A percentile compares a stretch with the other conserved stretches of the same genome.
phyloP scores from a whole-genome alignment of 2,329 filamentous ascomycete species.

The Colletotrichum sp. region DNA sequence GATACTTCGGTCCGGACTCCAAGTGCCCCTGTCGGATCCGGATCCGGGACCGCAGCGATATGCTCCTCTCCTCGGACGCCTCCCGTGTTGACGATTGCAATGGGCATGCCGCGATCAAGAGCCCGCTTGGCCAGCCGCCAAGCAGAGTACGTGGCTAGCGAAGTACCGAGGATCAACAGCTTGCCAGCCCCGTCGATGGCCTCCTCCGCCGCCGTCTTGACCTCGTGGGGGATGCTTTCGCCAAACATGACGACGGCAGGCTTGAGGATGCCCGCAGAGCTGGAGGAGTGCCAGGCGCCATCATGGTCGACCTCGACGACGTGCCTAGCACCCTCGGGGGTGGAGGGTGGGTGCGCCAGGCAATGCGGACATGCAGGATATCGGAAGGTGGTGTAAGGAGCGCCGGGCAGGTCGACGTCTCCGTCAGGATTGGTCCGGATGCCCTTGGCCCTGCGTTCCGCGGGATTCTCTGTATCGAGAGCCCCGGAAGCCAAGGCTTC shows the following conservation, averaged over 20 bases:
- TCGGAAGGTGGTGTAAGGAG: conserved; percentile 86
- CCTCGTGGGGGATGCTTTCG: conserved; percentile 74
- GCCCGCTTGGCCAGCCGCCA: conserved; percentile 89
- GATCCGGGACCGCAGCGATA: conserved; percentile 66
- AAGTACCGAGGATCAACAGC: conserved; percentile 84
- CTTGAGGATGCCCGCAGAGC: conserved; percentile 82
- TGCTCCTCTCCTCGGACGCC: conserved; percentile 80
- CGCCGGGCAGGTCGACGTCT: conserved; percentile 87
- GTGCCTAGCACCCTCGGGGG: conserved; percentile 58
- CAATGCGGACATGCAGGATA: conserved; percentile 91
- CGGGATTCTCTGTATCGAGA: conserved; percentile 77
- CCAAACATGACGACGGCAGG: conserved; percentile 97
- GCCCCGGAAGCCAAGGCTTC: conserved; percentile 77
- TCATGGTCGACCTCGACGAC: conserved; percentile 76
- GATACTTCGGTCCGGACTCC: conserved; percentile 63
- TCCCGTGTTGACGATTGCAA: conserved; percentile 89
- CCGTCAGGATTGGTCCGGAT: conserved; percentile 91
- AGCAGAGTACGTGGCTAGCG: conserved; percentile 92
- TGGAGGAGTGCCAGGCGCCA: conserved; percentile 74
- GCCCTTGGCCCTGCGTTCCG: conserved; percentile 69
- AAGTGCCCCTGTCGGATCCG: conserved; percentile 52
- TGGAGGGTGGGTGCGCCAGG: conserved; percentile 64
- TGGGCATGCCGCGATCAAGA: conserved; percentile 80
- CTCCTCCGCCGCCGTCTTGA: conserved; percentile 79
- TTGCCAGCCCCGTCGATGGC: conserved; percentile 79